These are phyloP conservation scores for Ottelia alismoides DNA, from an alignment of 106 monocot genomes.

Conservation along the genomic window DNA sequence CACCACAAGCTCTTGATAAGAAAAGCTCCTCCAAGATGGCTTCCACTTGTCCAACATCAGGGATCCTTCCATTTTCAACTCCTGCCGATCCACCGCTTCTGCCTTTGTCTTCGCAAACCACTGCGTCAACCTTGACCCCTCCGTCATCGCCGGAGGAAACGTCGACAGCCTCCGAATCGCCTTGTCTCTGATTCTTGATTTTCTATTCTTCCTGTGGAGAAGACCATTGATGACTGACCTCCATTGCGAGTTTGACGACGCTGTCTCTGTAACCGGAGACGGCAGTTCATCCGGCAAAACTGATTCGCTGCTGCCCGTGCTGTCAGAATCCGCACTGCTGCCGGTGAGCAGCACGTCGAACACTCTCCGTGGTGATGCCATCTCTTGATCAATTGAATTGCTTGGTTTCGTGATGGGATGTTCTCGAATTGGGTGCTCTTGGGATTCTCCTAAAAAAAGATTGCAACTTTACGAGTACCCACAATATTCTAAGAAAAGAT, in stretches of 20 bases:
- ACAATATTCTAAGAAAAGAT: no score
- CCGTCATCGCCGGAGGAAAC: conserved; percentile 24
- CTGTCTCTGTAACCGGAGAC: conserved; percentile 1
- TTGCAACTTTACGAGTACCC: no score
- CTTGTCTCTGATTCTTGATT: conserved; percentile 11
- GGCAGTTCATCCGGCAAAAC: conserved; percentile 1
- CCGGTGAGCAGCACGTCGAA: conserved; percentile 22
- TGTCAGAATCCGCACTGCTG: conserved; percentile 24
- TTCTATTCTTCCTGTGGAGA: conserved; percentile 34
- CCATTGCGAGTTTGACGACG: conserved; percentile 33
- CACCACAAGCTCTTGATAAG: conserved; percentile 49
- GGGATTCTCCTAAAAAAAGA: no score
- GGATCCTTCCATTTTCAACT: background rate
- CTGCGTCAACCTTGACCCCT: background rate
- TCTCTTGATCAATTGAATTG: no score
- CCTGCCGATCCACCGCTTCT: background rate
- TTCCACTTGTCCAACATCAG: conserved; percentile 11
- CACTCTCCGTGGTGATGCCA: conserved; percentile 40
- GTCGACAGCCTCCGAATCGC: conserved; percentile 3
- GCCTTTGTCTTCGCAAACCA: background rate
- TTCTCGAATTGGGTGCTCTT: no score
- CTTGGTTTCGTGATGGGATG: no score
- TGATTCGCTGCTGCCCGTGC: conserved; percentile 9
- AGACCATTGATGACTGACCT: conserved; percentile 43
- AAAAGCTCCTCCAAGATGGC: conserved; percentile 86